A percentile compares a stretch with the other conserved stretches of the same genome.
Conservation (phyloP, 2,329 filamentous ascomycete species). For the Monosporascus ibericus region DNA sequence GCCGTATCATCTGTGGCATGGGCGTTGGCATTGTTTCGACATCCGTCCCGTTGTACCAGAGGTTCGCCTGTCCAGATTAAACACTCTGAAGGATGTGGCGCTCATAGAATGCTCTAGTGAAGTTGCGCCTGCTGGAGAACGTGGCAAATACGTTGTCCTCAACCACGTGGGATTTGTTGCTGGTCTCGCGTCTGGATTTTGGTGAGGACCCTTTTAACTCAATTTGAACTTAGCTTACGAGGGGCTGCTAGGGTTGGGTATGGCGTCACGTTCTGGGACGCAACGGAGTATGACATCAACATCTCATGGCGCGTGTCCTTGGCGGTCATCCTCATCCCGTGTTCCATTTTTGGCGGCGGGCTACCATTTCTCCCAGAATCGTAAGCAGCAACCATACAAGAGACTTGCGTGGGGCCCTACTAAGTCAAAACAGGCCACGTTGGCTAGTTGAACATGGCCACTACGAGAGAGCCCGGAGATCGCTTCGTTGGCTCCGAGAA, state of each 20-base stretch:
- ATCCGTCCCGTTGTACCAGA: slow-evolving; percentile 52
- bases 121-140: slow-evolving; percentile 45
- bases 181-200: slow-evolving; percentile 48
- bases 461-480: slow-evolving; percentile 34
- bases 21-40: slow-evolving; percentile 51
- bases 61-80: slow-evolving; percentile 24
- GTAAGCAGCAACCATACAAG: slow-evolving; percentile 27
- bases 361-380: slow-evolving; percentile 49
- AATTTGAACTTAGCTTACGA: slow-evolving; percentile 1
- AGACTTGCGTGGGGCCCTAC: not conserved
- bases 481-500: slow-evolving; percentile 44
- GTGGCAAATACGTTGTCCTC: slow-evolving; percentile 51
- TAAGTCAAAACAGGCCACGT: slow-evolving; percentile 35
- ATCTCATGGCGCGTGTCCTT: slow-evolving; percentile 48
- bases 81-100: not conserved
- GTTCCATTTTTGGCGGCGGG: slow-evolving; percentile 41
- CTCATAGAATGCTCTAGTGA: slow-evolving; percentile 32
- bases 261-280: slow-evolving; percentile 47
- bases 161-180: slow-evolving; percentile 54
- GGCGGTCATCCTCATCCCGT: slow-evolving; percentile 45
- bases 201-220: slow-evolving; percentile 30
- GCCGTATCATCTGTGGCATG: slow-evolving; percentile 45
- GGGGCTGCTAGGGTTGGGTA: slow-evolving; percentile 44
- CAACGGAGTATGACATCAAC: slow-evolving; percentile 33
- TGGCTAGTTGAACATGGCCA: slow-evolving; percentile 50